Base-by-base conservation (phyloP, 352 stramenopile species). In the Globisporangium alternatum region DNA sequence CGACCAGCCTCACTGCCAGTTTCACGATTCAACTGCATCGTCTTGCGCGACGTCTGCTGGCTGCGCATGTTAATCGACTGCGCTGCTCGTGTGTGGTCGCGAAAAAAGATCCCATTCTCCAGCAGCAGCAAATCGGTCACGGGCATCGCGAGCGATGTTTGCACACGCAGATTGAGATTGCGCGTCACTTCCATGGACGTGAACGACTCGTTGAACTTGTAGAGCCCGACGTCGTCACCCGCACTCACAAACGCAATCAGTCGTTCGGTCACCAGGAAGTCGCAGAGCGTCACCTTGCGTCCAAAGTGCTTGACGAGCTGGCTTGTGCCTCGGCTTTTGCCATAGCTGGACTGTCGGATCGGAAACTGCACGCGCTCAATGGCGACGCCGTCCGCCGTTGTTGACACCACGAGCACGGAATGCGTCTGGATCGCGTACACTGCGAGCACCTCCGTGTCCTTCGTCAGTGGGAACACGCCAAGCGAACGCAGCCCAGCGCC, bases 21-120 rank as follows among this genome's bases (percentile, higher is more conserved):
- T 5, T 15, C 12, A 30, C 45, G 19, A 13, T 31, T 30, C 35
- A 58, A 62, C 12, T 44, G 45, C 4, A 44, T 67, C 35, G 63
- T 58, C 44, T 69, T 67, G 31, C 70, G 64, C 37, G 78, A 88
- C 8, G 70, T 76, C 56, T 88, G 78, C 51, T 81, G 72, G 41
- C 74, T 88, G 7, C 67, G 69, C 15, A 75, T 25, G 48, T 81
- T 83, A 9, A 88, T 60, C 12, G 72, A 77, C 47, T 86, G 78
- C 3, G 76, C 67, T 0, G 61, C 64, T 5, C 72, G 69, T 12
- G 65, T 63, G 3, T 30, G 43, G 37, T 84, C 79, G 7, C 60
- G 72, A n/a, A 79, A 57, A 31, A 76, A 77, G 5, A 88, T 15
- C 0, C 12, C 56, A 59, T 30, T 43, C 30, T 74, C 59, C n/a